Conservation (phyloP, 1,284 basidiomycete genomes). For the Boletus subluridellus region DNA sequence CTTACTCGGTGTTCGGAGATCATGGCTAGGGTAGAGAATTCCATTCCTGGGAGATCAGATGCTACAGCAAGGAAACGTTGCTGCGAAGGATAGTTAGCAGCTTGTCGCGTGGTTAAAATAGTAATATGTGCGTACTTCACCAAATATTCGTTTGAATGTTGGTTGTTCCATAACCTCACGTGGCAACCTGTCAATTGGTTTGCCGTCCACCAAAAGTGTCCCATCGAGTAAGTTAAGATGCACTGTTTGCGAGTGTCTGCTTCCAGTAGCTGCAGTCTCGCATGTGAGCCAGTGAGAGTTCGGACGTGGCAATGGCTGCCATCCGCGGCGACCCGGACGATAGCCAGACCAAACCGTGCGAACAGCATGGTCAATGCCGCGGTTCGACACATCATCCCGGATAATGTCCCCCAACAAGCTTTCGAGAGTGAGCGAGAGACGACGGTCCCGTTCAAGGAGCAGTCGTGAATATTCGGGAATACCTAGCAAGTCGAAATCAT, state of each 20-base stretch:
- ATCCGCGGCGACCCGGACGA: background rate
- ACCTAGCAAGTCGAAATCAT: background rate
- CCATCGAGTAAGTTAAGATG: conserved; percentile 42
- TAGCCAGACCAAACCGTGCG: conserved; percentile 32
- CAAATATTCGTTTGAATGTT: conserved; percentile 35
- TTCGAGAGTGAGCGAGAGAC: conserved; percentile 31
- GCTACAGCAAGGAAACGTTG: conserved; percentile 38
- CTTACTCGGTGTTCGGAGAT: conserved; percentile 25
- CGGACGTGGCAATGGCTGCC: background rate
- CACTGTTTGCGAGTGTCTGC: conserved; percentile 20
- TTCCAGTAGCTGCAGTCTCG: background rate
- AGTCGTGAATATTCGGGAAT: background rate
- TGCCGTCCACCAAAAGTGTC: conserved; percentile 41
- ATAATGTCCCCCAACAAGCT: conserved; percentile 12
- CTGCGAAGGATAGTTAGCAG: conserved; percentile 19
- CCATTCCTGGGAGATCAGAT: conserved; percentile 34
- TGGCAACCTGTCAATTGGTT: conserved; percentile 41
- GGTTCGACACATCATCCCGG: background rate
- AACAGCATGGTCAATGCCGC: conserved; percentile 36
- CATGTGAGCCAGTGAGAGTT: background rate
- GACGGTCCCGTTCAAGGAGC: conserved; percentile 25
- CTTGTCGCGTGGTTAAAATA: background rate
- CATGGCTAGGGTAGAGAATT: conserved; percentile 33
- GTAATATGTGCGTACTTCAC: conserved; percentile 17
- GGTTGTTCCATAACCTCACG: conserved; percentile 31